These are phyloP conservation scores for Quercus phellos DNA, from an alignment of 331 rosid genomes.

Conservation along the genomic window DNA sequence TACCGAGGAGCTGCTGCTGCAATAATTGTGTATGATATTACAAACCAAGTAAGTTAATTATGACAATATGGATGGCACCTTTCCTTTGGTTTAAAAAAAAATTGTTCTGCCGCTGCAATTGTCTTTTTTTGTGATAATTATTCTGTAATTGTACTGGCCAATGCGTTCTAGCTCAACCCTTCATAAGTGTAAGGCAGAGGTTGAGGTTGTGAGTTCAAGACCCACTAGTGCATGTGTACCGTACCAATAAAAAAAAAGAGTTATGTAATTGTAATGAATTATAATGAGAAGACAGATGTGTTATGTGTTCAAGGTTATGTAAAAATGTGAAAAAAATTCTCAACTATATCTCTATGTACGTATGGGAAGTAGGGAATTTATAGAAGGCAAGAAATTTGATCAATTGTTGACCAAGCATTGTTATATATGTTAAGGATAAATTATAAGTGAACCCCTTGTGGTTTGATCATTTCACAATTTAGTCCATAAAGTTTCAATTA, in stretches of 20 bases:
- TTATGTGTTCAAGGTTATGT: background rate
- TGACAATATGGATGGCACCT: background rate
- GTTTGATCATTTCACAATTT: no score
- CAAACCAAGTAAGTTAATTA: slow-evolving; percentile 39
- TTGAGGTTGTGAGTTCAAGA: no score
- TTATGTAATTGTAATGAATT: background rate
- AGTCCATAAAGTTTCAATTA: no score
- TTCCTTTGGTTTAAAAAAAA: background rate
- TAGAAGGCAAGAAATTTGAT: background rate
- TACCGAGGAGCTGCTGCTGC: slow-evolving; percentile 99
- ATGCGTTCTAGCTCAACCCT: no score
- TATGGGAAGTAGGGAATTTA: background rate
- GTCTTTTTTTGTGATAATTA: background rate
- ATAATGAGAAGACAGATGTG: background rate
- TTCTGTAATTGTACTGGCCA: no score
- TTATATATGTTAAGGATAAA: background rate
- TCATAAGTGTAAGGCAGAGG: no score
- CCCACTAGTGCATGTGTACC: no score
- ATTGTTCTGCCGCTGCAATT: background rate
- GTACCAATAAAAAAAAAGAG: background rate
- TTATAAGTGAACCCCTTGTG: no score
- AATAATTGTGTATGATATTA: slow-evolving; percentile 89
- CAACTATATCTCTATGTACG: background rate
- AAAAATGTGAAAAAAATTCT: background rate
- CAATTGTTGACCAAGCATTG: background rate